Evolutionary conservation across 164 flowering plant species (phyloP).

Genomic region (Nymphaea colorata): DNA sequence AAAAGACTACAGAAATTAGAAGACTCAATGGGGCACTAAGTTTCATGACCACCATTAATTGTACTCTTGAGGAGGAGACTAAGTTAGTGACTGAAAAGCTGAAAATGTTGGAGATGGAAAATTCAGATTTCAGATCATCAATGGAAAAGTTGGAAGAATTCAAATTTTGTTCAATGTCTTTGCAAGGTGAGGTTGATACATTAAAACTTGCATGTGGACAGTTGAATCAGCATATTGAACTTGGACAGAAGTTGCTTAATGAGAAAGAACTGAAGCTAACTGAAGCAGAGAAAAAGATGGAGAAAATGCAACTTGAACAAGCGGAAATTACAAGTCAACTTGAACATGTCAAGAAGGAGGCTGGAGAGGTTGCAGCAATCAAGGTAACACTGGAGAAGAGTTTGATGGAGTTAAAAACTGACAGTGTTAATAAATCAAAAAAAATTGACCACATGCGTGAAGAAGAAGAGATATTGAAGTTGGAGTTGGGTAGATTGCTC

Average conservation of each 20-base stretch:
- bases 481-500: slow-evolving; percentile 24
- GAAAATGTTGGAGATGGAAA: slow-evolving; percentile 32
- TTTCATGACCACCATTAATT: slow-evolving; percentile 22
- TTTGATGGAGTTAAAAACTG: background rate
- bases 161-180: slow-evolving; percentile 1
- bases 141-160: slow-evolving; percentile 19
- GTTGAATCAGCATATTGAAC: slow-evolving; percentile 25
- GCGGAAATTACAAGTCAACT: slow-evolving; percentile 19
- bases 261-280: slow-evolving; percentile 37
- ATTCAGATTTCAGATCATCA: slow-evolving; percentile 28
- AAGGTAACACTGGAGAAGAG: background rate
- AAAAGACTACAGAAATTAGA: slow-evolving; percentile 34
- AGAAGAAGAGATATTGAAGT: slow-evolving; percentile 27
- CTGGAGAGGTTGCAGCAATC: background rate
- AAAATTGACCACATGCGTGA: slow-evolving; percentile 5
- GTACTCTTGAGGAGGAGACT: slow-evolving; percentile 28
- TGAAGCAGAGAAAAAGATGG: slow-evolving; percentile 34
- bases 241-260: slow-evolving; percentile 22
- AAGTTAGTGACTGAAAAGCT: slow-evolving; percentile 18
- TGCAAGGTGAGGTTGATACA: slow-evolving; percentile 29
- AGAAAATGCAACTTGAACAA: slow-evolving; percentile 24
- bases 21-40: slow-evolving; percentile 26
- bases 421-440: background rate
- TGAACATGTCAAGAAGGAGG: background rate
- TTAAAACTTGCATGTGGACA: slow-evolving; percentile 23